Evolutionary conservation across 1,284 basidiomycete species (phyloP), one percentile per base, ranked within the genome.

Genomic region (Cutaneotrichosporon sp.): DNA sequence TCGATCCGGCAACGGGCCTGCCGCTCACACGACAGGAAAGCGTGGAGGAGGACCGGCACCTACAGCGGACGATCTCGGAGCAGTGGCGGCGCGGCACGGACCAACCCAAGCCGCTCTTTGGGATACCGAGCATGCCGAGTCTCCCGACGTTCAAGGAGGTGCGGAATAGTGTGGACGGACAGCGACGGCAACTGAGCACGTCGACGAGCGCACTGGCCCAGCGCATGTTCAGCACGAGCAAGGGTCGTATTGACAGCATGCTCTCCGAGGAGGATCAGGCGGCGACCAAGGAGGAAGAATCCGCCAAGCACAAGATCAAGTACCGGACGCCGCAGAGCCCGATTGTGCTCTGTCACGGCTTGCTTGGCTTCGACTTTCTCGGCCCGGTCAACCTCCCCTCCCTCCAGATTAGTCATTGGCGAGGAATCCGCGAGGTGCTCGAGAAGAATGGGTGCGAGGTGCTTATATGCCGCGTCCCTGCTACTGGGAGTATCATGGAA

Each of bases 311-410:
- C n/a, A 79, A 84, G 61, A 85, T 85, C 69, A 90, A 90, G 79
- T 92, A 91, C 90, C 68, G 69, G 86, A 84, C 90, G 2, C 90
- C 93, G 0, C 85, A 86, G 66, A 86, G 92, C 70, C 94, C 94
- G 0, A 80, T 97, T 53, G 89, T 97, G 4, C 96, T 97, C 78
- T 96, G 93, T 70, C 94, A 97, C 74, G 94, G 95, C 9, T 84
- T 97, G 1, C 84, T 97, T 2, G 93, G 92, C 5, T 92, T 92
- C 72, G 90, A 93, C 75, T 76, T 73, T 58, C 68, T 79, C 11
- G 75, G 74, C 7, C 76, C 77, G 2, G 65, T 70, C 10, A 72
- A 69, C 67, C 49, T 78, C 5, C 75, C 76, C 8, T 69, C 74
- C 66, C 74, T 97, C 31, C 88, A 93, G 73, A 91, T 98, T 56